Evolutionary conservation across 164 flowering plant species (phyloP).

Genomic region (Magnolia kwangsiensis): DNA sequence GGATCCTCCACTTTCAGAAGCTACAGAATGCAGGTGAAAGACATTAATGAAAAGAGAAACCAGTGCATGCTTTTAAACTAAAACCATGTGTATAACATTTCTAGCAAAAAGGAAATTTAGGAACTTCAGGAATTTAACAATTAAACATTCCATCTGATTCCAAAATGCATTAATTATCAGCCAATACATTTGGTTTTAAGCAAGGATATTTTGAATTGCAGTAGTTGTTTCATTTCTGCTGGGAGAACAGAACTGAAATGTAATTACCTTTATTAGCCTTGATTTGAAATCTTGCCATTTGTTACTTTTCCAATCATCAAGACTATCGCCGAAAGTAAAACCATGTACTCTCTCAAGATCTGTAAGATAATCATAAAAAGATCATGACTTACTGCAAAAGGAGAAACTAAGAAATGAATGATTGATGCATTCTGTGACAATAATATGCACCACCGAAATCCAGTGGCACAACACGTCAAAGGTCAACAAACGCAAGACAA

Average conservation of each 20-base stretch:
- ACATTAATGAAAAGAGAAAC: not conserved
- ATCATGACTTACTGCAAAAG: not conserved
- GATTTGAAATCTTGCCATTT: constrained; percentile 73
- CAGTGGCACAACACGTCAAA: not conserved
- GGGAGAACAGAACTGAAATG: too few species aligned
- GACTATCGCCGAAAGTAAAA: constrained; percentile 87
- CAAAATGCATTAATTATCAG: not conserved
- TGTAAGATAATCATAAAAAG: constrained; percentile 26
- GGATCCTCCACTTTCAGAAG: constrained; percentile 68
- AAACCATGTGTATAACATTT: not conserved
- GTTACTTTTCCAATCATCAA: constrained; percentile 52
- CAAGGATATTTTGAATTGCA: not conserved
- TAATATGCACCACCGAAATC: not conserved
- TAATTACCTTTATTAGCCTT: constrained; percentile 59
- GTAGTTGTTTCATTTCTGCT: too few species aligned
- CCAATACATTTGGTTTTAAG: not conserved
- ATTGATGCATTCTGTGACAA: not conserved
- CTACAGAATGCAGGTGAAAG: constrained; percentile 31
- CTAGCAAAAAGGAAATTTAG: not conserved
- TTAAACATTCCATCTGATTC: not conserved
- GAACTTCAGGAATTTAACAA: not conserved
- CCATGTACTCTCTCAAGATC: constrained; percentile 89
- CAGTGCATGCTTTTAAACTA: not conserved
- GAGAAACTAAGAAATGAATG: not conserved
- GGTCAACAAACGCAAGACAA: not conserved